phyloP scores from a whole-genome alignment of 225 moss, liverwort and hornwort genomes.

The Neckera pumila region DNA sequence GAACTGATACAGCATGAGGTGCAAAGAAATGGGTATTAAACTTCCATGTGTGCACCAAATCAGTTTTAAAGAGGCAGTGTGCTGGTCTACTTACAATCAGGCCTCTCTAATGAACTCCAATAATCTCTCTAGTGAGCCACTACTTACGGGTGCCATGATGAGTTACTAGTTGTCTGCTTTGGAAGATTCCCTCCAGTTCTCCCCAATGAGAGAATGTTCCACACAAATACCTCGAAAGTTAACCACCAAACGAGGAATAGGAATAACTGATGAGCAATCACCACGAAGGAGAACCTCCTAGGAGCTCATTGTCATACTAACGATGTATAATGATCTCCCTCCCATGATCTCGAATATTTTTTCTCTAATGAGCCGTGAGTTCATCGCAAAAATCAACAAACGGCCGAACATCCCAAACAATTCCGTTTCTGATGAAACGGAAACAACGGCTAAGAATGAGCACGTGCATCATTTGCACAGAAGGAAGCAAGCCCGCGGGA shows the following conservation, averaged over 20 bases:
- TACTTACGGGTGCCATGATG: background rate
- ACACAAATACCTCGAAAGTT: background rate
- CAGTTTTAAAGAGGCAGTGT: too few species aligned
- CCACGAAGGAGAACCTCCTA: background rate
- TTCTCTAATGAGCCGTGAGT: background rate
- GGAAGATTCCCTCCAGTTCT: background rate
- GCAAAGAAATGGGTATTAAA: background rate
- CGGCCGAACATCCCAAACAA: background rate
- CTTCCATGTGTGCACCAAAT: background rate
- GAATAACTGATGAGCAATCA: background rate
- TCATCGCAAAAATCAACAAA: background rate
- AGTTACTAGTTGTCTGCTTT: background rate
- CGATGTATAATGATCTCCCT: background rate
- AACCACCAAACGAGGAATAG: background rate
- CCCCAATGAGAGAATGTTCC: background rate
- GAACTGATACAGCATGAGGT: background rate
- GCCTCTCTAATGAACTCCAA: too few species aligned
- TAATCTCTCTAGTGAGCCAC: too few species aligned
- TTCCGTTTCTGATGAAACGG: background rate
- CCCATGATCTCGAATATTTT: background rate
- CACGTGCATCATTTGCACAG: background rate
- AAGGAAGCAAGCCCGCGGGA: background rate
- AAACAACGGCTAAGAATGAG: background rate
- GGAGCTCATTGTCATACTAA: background rate
- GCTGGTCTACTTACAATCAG: too few species aligned